Base-by-base conservation (phyloP, 2,329 filamentous ascomycete species). In the Diplodia intermedia region DNA sequence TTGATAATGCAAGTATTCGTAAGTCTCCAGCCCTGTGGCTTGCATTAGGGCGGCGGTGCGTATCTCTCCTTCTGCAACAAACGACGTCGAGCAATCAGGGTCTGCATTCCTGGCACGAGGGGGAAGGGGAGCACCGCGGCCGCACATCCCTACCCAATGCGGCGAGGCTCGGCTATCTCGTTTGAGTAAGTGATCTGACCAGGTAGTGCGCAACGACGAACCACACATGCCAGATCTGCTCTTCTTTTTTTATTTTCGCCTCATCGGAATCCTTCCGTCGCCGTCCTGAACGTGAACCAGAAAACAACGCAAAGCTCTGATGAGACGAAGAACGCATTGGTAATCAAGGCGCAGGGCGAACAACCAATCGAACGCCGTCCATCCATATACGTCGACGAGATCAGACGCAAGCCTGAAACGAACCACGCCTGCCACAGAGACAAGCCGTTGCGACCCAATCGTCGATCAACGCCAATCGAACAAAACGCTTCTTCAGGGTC, bases 21-120 rank as follows among this genome's bases (percentile, higher is more conserved):
- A 47, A 47, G 43, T 47, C 43, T 47, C 53, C 53, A 55, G 53
- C 53, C 53, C 53, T 55, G 53, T 55, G 43, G 43, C 43, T 47
- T 47, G 43, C 18, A 20, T 47, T 20, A 47, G 43, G n/a, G 43
- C 43, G 18, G 40, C 43, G 3, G 18, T 15, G 15, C 40, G 2
- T 15, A 3, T 43, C 23, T 26, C 23, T 26, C 23, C 2, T 26
- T 26, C 23, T 26, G 23, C 23, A 26, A 26, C 23, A 26, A 26
- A 26, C 23, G 23, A 26, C 23, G 36, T 38, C 9, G 14, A 38
- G 15, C 38, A 18, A 20, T 47, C 43, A 47, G 43, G 11, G 33
- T 36, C 33, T 36, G 33, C 2, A n/a, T 47, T n/a, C 7, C 18
- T 3, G n/a, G 43, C 43, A 47, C 14, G 43, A 47, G 43, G 18